Percentiles rank a stretch among this genome's conserved stretches.
phyloP scores from a whole-genome alignment of 805 yeast species.

The Cyberlindnera veronae region DNA sequence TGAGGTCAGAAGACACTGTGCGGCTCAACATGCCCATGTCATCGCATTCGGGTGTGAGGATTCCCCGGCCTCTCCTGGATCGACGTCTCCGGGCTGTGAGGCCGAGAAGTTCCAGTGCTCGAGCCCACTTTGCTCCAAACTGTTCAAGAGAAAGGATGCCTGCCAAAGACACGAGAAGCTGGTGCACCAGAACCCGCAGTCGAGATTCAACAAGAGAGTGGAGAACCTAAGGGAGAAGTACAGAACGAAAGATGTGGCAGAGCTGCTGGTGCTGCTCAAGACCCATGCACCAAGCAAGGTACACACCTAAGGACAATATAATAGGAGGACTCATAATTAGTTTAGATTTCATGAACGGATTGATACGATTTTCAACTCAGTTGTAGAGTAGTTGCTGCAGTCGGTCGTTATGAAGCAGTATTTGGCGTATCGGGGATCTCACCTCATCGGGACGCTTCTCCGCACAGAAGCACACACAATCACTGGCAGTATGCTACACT shows the following conservation, averaged over 20 bases:
- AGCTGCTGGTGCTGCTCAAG: slow-evolving; percentile 4
- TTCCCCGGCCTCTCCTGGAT: neutral
- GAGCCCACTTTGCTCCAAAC: slow-evolving; percentile 40
- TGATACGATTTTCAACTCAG: no score
- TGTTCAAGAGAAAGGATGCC: slow-evolving; percentile 51
- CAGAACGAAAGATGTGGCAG: slow-evolving; percentile 6
- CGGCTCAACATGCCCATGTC: slow-evolving; percentile 37
- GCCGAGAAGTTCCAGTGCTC: slow-evolving; percentile 26
- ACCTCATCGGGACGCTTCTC: no score
- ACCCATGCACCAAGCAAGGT: neutral
- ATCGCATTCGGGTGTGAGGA: slow-evolving; percentile 5
- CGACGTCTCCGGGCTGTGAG: neutral
- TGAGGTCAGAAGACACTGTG: slow-evolving; percentile 48
- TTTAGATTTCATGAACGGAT: no score
- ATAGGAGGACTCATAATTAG: no score
- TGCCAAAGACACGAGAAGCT: slow-evolving; percentile 48
- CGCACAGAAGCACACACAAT: no score
- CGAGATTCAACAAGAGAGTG: slow-evolving; percentile 38
- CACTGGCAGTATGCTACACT: no score
- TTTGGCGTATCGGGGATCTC: no score
- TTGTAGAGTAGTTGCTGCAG: no score
- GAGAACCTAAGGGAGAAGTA: slow-evolving; percentile 8
- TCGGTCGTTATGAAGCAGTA: no score
- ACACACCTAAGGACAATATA: no score
- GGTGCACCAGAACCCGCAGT: slow-evolving; percentile 42